phyloP scores from a whole-genome alignment of 2,329 filamentous ascomycete genomes.

The Plectosphaerella cucumerina region DNA sequence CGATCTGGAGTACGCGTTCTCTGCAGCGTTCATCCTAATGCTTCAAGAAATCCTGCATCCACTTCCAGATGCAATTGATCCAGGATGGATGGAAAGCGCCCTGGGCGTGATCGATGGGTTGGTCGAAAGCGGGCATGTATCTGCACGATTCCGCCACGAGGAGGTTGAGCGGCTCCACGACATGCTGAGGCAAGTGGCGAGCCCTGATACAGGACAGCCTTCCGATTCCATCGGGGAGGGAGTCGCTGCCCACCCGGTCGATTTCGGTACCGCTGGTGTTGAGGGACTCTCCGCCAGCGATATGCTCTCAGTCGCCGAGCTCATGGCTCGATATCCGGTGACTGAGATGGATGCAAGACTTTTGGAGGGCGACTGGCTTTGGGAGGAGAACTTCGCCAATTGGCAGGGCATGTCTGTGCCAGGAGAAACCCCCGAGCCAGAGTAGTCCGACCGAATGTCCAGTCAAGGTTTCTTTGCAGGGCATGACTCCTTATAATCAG shows the following conservation, averaged over 20 bases:
- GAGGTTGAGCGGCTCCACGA: conserved; percentile 6
- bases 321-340: not conserved
- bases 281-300: not conserved
- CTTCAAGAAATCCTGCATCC: conserved; percentile 1
- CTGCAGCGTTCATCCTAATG: conserved; percentile 1
- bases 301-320: not conserved
- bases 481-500: too few species aligned
- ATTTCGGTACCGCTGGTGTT: not conserved
- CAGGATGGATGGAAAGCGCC: not conserved
- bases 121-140: conserved; percentile 1
- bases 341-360: not conserved
- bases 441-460: not conserved
- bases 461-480: not conserved
- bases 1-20: conserved; percentile 7
- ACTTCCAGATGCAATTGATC: not conserved
- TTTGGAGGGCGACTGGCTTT: not conserved
- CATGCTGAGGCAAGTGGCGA: not conserved
- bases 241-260: not conserved
- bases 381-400: not conserved
- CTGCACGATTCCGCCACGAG: conserved; percentile 2
- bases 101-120: conserved; percentile 1
- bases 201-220: not conserved
- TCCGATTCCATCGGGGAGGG: too few species aligned
- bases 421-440: not conserved
- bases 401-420: not conserved